Evolutionary conservation across 805 yeast species (phyloP).

Genomic region (Sungouiozyma intestinalis): DNA sequence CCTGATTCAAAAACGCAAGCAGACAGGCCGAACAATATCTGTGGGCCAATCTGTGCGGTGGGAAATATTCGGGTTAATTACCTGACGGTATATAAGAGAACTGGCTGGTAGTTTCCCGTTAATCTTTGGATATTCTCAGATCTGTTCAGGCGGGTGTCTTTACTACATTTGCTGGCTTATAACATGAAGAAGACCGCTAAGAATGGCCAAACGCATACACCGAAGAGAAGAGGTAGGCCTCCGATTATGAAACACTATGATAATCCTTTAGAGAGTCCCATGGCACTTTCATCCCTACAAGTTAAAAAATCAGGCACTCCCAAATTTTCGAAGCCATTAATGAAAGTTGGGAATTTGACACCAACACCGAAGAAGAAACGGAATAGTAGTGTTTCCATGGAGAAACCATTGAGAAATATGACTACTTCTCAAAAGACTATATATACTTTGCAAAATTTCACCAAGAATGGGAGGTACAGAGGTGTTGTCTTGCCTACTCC

Average conservation of each 20-base stretch:
- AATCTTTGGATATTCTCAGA: not conserved
- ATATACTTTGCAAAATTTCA: conserved; percentile 2
- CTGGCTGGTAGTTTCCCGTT: not conserved
- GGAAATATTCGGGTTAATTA: too few relatives aligned
- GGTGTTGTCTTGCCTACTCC: conserved; percentile 23
- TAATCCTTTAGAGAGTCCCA: conserved; percentile 28
- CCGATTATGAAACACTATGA: conserved; percentile 26
- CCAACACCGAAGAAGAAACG: conserved; percentile 15
- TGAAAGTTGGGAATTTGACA: conserved; percentile 25
- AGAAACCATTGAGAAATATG: not conserved
- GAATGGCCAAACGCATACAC: conserved; percentile 1
- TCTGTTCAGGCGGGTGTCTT: not conserved
- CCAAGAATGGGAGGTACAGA: conserved; percentile 21
- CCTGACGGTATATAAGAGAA: too few relatives aligned
- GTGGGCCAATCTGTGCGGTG: too few relatives aligned
- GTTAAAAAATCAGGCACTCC: conserved; percentile 23
- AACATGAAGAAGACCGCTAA: not conserved
- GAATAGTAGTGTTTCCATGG: conserved; percentile 2
- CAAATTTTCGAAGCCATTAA: conserved; percentile 24
- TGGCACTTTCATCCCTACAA: conserved; percentile 28
- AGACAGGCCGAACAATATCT: too few relatives aligned
- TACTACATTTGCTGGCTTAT: not conserved
- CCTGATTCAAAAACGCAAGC: too few relatives aligned
- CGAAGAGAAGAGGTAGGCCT: conserved; percentile 28
- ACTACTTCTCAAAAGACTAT: conserved; percentile 2